Percentiles rank a stretch among this genome's conserved stretches.
Conservation (phyloP, 441 rosid species). For the Raphanus hybrid region DNA sequence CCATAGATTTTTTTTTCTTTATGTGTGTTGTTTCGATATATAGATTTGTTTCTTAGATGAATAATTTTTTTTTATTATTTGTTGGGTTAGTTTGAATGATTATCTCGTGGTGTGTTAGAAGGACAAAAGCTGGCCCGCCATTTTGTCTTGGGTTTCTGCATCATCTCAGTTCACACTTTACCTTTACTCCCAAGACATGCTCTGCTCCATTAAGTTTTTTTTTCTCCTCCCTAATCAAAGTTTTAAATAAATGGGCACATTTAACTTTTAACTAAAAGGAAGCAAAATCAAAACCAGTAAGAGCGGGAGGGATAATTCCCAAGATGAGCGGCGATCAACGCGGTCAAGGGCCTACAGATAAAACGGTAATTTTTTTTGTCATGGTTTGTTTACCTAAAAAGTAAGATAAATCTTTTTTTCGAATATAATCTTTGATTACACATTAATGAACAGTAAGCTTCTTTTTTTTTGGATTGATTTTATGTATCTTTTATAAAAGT, state of each 20-base stretch:
- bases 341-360: conserved; percentile 8
- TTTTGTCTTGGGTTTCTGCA: conserved; percentile 29
- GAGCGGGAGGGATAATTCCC: conserved; percentile 46
- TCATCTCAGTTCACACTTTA: conserved; percentile 42
- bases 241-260: background rate
- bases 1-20: background rate
- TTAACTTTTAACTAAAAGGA: conserved; percentile 2
- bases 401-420: background rate
- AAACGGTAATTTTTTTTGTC: background rate
- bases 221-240: background rate
- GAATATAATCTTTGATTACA: background rate
- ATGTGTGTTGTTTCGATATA: background rate
- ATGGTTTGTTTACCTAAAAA: background rate
- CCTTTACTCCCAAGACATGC: conserved; percentile 65
- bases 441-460: background rate
- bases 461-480: background rate
- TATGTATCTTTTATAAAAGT: background rate
- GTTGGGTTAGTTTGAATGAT: conserved; percentile 33
- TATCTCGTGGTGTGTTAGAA: conserved; percentile 38
- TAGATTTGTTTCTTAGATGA: background rate
- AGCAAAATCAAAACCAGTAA: conserved; percentile 33
- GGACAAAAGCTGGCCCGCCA: conserved; percentile 60
- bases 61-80: background rate
- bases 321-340: conserved; percentile 37
- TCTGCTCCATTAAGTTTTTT: conserved; percentile 36